These are phyloP conservation scores for Geranium incanum DNA, from an alignment of 441 rosid genomes.

Conservation along the genomic window DNA sequence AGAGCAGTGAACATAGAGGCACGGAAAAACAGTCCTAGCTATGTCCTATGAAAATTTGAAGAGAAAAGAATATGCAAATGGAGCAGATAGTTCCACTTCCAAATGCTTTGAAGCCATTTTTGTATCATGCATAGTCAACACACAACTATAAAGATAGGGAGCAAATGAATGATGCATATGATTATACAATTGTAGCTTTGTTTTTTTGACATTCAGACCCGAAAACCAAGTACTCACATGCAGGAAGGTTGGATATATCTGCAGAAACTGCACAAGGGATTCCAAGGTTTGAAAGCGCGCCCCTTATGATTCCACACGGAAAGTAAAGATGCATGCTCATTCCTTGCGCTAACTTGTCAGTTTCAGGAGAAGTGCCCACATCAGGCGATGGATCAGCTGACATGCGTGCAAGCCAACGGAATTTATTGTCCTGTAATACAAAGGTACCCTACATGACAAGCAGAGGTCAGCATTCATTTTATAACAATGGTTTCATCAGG, in stretches of 20 bases:
- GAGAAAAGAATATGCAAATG: neutral
- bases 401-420: conserved; percentile 81
- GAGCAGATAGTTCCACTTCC: too few species aligned
- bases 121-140: neutral
- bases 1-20: neutral
- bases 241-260: conserved; percentile 85
- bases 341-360: conserved; percentile 51
- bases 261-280: conserved; percentile 94
- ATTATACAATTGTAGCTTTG: neutral
- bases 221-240: conserved; percentile 52
- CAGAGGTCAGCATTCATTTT: conserved; percentile 6
- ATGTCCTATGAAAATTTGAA: neutral
- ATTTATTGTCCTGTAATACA: conserved; percentile 89
- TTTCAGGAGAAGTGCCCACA: conserved; percentile 42
- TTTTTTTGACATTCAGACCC: neutral
- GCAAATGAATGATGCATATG: neutral
- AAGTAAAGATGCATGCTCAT: conserved; percentile 83
- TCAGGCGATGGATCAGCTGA: conserved; percentile 56
- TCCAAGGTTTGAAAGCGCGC: conserved; percentile 94
- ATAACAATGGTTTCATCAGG: neutral
- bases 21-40: neutral
- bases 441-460: conserved; percentile 72
- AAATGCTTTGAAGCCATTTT: too few species aligned
- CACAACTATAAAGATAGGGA: neutral
- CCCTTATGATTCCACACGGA: conserved; percentile 94